phyloP scores from a whole-genome alignment of 2,329 filamentous ascomycete genomes.

The Sphaerulina vaccinii region DNA sequence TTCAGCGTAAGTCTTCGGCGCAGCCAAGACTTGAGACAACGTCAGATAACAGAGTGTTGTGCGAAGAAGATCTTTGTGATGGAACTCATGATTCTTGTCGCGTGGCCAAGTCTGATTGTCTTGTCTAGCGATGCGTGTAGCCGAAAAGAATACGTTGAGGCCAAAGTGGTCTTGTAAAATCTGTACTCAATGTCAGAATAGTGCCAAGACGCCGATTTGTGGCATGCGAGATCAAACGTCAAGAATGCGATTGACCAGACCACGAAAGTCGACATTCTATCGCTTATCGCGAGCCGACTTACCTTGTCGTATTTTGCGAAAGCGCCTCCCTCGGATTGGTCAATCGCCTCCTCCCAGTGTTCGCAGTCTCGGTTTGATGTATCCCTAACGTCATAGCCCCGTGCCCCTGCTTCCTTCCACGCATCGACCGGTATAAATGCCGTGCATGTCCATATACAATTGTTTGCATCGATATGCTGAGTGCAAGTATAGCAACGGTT shows the following conservation, averaged over 20 bases:
- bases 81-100: slow-evolving; percentile 17
- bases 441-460: slow-evolving; percentile 12
- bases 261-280: too few species aligned
- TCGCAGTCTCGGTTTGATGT: slow-evolving; percentile 8
- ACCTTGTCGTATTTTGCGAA: too few species aligned
- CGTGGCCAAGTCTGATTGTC: slow-evolving; percentile 15
- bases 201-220: too few species aligned
- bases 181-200: slow-evolving; percentile 8
- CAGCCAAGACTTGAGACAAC: slow-evolving; percentile 2
- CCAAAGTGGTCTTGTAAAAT: slow-evolving; percentile 22
- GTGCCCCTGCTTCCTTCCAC: background rate
- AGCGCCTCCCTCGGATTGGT: slow-evolving; percentile 2
- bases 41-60: slow-evolving; percentile 26
- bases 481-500: slow-evolving; percentile 8
- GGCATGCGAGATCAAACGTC: background rate
- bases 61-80: slow-evolving; percentile 4
- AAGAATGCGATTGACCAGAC: too few species aligned
- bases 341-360: slow-evolving; percentile 13
- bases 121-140: slow-evolving; percentile 4
- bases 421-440: background rate
- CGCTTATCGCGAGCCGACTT: too few species aligned
- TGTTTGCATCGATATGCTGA: background rate
- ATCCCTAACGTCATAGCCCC: background rate
- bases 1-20: background rate
- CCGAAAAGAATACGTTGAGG: slow-evolving; percentile 18